Percentiles rank a stretch among this genome's conserved stretches.
These are phyloP conservation scores for Afroboletus lepidellus DNA, from an alignment of 1,284 basidiomycete genomes.

Conservation along the genomic window DNA sequence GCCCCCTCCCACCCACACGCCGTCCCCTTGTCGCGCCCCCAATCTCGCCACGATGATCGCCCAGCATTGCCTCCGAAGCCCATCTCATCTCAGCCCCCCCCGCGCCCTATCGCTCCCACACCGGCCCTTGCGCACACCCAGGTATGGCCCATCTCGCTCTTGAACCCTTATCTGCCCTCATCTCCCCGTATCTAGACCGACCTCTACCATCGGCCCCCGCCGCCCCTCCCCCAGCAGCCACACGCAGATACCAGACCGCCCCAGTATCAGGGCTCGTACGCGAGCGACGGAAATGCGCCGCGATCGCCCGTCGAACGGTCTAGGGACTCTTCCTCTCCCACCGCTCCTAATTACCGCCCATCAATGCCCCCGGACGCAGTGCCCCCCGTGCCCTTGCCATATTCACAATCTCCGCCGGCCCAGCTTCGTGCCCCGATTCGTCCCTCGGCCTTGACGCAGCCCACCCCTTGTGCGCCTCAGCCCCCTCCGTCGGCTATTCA, in stretches of 20 bases:
- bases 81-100: conserved; percentile 25
- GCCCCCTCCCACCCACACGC: conserved; percentile 20
- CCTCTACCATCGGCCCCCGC: conserved; percentile 39
- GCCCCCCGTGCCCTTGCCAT: conserved; percentile 19
- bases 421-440: conserved; percentile 14
- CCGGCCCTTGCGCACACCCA: conserved; percentile 16
- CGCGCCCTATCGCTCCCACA: conserved; percentile 16
- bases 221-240: conserved; percentile 38
- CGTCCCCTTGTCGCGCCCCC: conserved; percentile 18
- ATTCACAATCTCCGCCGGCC: conserved; percentile 18
- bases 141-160: conserved; percentile 16
- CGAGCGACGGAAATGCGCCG: conserved; percentile 19
- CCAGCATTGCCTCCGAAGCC: conserved; percentile 51
- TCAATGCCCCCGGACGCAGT: conserved; percentile 21
- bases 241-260: conserved; percentile 27
- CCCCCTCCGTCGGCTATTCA: conserved; percentile 26
- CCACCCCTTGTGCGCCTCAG: conserved; percentile 20
- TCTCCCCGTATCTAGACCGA: conserved; percentile 27
- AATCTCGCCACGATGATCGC: conserved; percentile 29
- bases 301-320: conserved; percentile 26
- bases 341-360: conserved; percentile 32
- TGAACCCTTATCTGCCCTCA: conserved; percentile 9
- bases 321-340: conserved; percentile 23
- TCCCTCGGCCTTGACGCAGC: conserved; percentile 15
- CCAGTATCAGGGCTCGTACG: conserved; percentile 26